Percentiles rank a stretch among this genome's conserved stretches.
phyloP scores from a whole-genome alignment of 371 early-diverging fungal genomes.

The Mucor plumbeus region DNA sequence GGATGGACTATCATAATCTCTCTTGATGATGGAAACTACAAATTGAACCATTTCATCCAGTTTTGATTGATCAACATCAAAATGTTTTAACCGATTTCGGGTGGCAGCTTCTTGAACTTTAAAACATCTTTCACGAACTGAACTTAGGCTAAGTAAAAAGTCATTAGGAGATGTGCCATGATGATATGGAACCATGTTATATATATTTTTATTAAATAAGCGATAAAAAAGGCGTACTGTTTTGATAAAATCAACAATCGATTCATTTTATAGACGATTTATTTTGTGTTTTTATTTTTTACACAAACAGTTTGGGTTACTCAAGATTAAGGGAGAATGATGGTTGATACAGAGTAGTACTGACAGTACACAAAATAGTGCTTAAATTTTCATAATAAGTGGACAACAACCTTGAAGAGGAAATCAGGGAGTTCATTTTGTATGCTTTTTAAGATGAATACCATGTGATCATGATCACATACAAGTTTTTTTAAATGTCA shows the following conservation, averaged over 20 bases:
- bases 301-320: constrained; percentile 11
- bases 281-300: not conserved
- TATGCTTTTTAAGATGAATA: not conserved
- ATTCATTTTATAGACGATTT: constrained; percentile 4
- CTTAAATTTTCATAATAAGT: not conserved
- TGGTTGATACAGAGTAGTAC: constrained; percentile 3
- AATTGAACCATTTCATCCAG: constrained; percentile 72
- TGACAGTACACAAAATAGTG: constrained; percentile 4
- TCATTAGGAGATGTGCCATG: constrained; percentile 32
- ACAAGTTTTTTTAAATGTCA: constrained; percentile 13
- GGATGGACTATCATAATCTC: constrained; percentile 68
- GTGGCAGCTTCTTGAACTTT: constrained; percentile 70
- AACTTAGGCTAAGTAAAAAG: constrained; percentile 72
- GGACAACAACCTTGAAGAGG: constrained; percentile 7
- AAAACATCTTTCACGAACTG: constrained; percentile 80
- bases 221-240: not conserved
- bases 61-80: constrained; percentile 71
- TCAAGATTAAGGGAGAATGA: constrained; percentile 14
- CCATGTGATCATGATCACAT: constrained; percentile 1
- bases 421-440: not conserved
- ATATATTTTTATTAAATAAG: not conserved
- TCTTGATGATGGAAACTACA: constrained; percentile 73
- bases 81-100: constrained; percentile 65
- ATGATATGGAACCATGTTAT: constrained; percentile 31
- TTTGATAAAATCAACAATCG: not conserved